Conservation (phyloP, 164 flowering plant species). For the Berberis vulgaris region DNA sequence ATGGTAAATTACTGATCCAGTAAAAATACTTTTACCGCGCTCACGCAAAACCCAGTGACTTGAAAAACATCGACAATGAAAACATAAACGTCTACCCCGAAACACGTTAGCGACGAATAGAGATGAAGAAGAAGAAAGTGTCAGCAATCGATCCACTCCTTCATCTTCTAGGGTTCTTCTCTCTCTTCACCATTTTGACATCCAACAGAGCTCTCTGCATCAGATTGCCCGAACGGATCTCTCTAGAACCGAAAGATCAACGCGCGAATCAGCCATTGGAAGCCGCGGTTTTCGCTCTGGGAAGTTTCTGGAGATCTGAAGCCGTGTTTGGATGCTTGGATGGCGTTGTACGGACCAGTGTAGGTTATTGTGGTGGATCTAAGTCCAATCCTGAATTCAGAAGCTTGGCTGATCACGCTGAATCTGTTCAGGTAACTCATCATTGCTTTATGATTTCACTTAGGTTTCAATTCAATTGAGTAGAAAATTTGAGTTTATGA, state of each 20-base stretch:
- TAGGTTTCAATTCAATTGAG: not conserved
- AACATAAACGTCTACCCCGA: too few species aligned
- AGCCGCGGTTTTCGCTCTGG: constrained; percentile 82
- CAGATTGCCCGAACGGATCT: constrained; percentile 48
- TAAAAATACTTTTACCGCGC: too few species aligned
- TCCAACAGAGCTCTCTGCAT: constrained; percentile 23
- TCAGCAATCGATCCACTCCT: too few species aligned
- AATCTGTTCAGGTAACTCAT: constrained; percentile 55
- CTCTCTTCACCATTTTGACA: not conserved
- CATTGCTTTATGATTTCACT: not conserved
- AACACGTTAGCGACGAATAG: too few species aligned
- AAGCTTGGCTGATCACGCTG: constrained; percentile 88
- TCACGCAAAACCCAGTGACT: too few species aligned
- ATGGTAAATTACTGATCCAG: too few species aligned
- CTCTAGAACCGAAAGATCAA: constrained; percentile 11
- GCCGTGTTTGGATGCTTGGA: constrained; percentile 83
- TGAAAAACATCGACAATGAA: too few species aligned
- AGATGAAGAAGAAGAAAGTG: too few species aligned
- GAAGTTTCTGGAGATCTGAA: constrained; percentile 98
- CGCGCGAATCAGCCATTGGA: constrained; percentile 25
- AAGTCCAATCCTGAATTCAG: constrained; percentile 79
- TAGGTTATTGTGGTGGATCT: constrained; percentile 82
- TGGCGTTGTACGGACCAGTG: constrained; percentile 75
- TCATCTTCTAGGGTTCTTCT: not conserved
- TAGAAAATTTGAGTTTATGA: not conserved